These are phyloP conservation scores for Collariella sp. DNA, from an alignment of 495 filamentous ascomycete species.

Conservation along the genomic window DNA sequence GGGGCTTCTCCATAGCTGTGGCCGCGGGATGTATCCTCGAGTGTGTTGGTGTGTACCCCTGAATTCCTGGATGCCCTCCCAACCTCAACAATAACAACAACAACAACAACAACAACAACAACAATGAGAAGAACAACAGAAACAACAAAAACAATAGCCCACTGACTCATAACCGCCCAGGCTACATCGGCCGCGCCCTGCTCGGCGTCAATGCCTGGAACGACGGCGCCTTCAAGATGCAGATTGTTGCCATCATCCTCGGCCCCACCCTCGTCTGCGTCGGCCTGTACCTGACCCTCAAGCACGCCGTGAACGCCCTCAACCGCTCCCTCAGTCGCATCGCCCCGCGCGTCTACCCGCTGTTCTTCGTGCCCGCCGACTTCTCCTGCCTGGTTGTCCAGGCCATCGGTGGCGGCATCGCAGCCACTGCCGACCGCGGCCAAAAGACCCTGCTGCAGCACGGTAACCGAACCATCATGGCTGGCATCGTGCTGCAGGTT, in stretches of 20 bases:
- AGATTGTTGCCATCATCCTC: conserved; percentile 60
- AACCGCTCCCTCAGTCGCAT: conserved; percentile 46
- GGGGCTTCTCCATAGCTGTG: conserved; percentile 50
- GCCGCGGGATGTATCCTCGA: conserved; percentile 38
- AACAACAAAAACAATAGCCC: no score
- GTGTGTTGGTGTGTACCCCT: conserved; percentile 25
- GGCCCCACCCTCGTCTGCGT: conserved; percentile 58
- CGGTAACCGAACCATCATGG: conserved; percentile 60
- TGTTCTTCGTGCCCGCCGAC: conserved; percentile 58
- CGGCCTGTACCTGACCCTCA: conserved; percentile 58
- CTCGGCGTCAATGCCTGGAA: conserved; percentile 55
- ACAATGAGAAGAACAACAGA: no score
- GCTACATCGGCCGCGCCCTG: conserved; percentile 54
- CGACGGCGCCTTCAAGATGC: conserved; percentile 50
- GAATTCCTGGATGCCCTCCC: not conserved
- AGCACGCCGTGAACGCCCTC: conserved; percentile 49
- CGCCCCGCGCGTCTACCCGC: conserved; percentile 52
- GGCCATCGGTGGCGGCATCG: conserved; percentile 56
- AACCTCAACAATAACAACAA: not conserved
- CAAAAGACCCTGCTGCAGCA: conserved; percentile 25
- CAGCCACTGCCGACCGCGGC: conserved; percentile 40
- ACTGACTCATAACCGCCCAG: conserved; percentile 16
- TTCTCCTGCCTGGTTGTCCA: conserved; percentile 55
- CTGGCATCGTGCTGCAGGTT: conserved; percentile 64
- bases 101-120: no score